phyloP scores from a whole-genome alignment of 225 moss, liverwort and hornwort species.

The Pleurozium schreberi region DNA sequence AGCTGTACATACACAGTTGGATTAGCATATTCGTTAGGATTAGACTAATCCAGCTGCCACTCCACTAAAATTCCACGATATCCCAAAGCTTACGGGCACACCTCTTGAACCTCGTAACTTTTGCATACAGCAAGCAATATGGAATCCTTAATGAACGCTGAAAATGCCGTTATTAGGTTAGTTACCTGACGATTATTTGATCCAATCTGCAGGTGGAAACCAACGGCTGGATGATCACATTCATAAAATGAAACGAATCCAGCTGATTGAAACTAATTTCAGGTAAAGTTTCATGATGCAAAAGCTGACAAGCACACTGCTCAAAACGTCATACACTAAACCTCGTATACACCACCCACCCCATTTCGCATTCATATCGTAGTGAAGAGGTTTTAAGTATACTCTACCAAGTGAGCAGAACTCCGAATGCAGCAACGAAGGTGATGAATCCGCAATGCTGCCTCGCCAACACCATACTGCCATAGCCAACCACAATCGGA shows the following conservation, averaged over 20 bases:
- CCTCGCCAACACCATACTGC: conserved; percentile 44
- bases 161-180: not conserved
- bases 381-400: not conserved
- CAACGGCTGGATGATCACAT: not conserved
- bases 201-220: too few species aligned
- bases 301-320: not conserved
- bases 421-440: conserved; percentile 42
- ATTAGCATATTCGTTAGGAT: not conserved
- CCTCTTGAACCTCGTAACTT: not conserved
- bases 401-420: conserved; percentile 53
- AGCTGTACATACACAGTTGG: not conserved
- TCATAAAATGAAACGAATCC: not conserved
- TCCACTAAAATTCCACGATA: not conserved
- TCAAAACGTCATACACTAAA: not conserved
- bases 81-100: not conserved
- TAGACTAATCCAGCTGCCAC: not conserved
- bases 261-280: not conserved
- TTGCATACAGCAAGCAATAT: not conserved
- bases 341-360: not conserved
- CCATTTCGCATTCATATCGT: not conserved
- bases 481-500: conserved; percentile 52
- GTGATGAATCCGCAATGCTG: conserved; percentile 41
- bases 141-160: not conserved
- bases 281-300: not conserved
- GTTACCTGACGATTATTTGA: not conserved